Percentiles rank a stretch among this genome's conserved stretches.
Conservation (phyloP, 768 basidiomycete species). For the Suillus variegatus region DNA sequence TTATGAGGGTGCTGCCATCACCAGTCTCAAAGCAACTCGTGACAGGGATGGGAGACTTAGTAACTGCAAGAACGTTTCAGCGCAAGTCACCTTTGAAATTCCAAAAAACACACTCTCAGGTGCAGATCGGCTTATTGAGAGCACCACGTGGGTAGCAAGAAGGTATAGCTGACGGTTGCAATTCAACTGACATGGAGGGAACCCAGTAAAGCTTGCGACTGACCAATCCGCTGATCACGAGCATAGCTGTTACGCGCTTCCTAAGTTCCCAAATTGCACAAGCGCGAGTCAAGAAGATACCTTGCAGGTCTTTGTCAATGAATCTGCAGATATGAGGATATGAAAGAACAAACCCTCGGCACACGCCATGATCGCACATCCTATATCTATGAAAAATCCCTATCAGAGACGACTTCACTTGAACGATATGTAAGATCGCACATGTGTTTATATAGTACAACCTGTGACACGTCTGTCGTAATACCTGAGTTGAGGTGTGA, state of each 20-base stretch:
- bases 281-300: not conserved
- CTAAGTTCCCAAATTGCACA: slow-evolving; percentile 2
- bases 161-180: not conserved
- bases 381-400: not conserved
- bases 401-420: not conserved
- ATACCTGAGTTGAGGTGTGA: not conserved
- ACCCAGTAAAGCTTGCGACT: not conserved
- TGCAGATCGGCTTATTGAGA: not conserved
- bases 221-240: not conserved
- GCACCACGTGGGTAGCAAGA: not conserved
- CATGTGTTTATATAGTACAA: not conserved
- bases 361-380: not conserved
- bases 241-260: not conserved
- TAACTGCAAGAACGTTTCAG: not conserved
- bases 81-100: not conserved
- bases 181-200: not conserved
- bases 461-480: not conserved
- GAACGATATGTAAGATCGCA: not conserved
- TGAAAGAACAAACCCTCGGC: slow-evolving; percentile 3
- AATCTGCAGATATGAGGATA: not conserved
- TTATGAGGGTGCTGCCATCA: not conserved
- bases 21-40: slow-evolving; percentile 1
- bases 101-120: not conserved
- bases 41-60: not conserved
- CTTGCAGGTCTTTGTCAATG: not conserved